Base-by-base conservation (phyloP, 2,329 filamentous ascomycete genomes). In the Dichotomopilus funicola region DNA sequence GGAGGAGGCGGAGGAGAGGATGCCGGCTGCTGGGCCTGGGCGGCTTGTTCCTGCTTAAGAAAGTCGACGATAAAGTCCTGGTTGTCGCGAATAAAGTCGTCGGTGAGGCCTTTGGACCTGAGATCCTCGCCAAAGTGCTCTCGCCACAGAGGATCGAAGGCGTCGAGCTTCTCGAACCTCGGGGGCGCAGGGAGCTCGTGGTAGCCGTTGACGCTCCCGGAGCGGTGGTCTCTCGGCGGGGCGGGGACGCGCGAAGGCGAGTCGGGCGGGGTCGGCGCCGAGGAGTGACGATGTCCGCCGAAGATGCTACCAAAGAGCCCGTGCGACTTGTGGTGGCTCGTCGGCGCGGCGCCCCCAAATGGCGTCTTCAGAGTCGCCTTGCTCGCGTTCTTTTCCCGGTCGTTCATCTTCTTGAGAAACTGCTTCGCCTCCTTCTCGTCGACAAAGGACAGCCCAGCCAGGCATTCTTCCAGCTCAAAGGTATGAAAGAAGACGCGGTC, bases 391-490 rank as follows among this genome's bases (percentile, higher is more conserved):
- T 95, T 96, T 74, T 97, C 91, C 62, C 91, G 81, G 68, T 96
- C 91, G 64, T 94, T 87, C 81, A 99, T 89, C 78, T 96, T 97
- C 80, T 96, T 96, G 72, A 91, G 86, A 75, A 99, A 97, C 57
- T 89, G 88, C 73, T 89, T 95, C 37, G 94, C 94, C 75, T 99
- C 94, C 73, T 96, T 97, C 76, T 97, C 94, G 71, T 97, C 94
- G 59, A 87, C 85, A 67, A 99, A 99, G 31, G 90, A 96, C 58
- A 99, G 75, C 0, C 86, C 94, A 5, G 91, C 94, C 58, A 95
- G 75, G 66, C 91, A 97, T 61, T 95, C 85, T 72, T 97, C 91
- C 54, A 96, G 81, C 74, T 99, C 94, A 69, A 99, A 99, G 5
- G 89, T 91, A 73, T 97, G 91, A 74, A 99, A 99, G 74, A 96